Base-by-base conservation (phyloP, 1,284 basidiomycete species). In the Ganoderma lucidum region DNA sequence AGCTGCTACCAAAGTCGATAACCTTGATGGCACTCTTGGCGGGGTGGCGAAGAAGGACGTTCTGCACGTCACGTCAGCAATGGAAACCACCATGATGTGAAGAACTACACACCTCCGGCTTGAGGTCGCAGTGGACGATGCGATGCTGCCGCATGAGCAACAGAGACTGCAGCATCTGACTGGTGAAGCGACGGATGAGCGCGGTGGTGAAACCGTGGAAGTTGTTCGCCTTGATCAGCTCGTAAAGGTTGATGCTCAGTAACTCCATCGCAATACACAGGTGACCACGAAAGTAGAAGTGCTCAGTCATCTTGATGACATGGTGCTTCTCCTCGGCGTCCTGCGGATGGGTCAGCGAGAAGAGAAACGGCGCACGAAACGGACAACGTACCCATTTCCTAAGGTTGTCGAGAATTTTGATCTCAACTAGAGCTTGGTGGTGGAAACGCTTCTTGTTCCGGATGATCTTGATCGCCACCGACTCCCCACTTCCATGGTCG, bases 401-500 rank as follows among this genome's bases (percentile, higher is more conserved):
- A 75, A 99, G 85, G 79, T 95, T 98, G 78, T 99, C 96, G 70
- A 99, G 84, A 71, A 99, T 99, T 83, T 98, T 98, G 81, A 99
- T 98, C 83, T 99, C 98, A 28, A 99, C 97, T 44, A 99, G 82
- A 4, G 98, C 98, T 81, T 99, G 98, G 77, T 98, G 95, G 80
- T 99, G 97, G 87, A 99, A 99, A 58, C 98, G 88, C 83, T 99
- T 99, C 88, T 99, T 99, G 85, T 99, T 99, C 48, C 98, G 91
- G 76, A 99, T 99, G 75, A 99, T 98, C 87, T 99, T 99, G 85
- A 99, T 93, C 6, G 98, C 98, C 19, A 99, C 96, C 41, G 95
- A 97, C 75, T 95, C 89, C 15, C 98, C 98, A n/a, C 96, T 96
- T 79, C 92, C 93, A 81, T 99, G 96, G 81, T 99, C 98, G 51